Evolutionary conservation across 169 alveolate genomes (phyloP).

Genomic region (Plasmodium cynomolgi): DNA sequence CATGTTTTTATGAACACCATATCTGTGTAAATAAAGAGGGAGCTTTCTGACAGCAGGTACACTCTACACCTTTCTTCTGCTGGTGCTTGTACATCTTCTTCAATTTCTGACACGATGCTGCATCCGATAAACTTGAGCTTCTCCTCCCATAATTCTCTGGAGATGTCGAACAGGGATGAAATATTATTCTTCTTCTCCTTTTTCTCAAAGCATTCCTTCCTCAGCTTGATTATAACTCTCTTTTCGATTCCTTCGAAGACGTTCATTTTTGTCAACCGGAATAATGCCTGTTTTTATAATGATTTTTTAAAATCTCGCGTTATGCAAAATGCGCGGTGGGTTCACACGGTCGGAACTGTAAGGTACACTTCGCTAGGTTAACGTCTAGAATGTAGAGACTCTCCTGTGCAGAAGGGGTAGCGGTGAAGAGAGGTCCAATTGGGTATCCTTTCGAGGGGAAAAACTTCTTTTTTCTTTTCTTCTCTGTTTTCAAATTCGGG

Average conservation of each 20-base stretch:
- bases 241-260: slow-evolving; percentile 68
- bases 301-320: neutral
- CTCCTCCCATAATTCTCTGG: slow-evolving; percentile 36
- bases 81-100: slow-evolving; percentile 19
- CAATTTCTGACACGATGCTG: slow-evolving; percentile 41
- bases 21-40: slow-evolving; percentile 24
- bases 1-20: slow-evolving; percentile 50
- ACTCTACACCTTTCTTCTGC: slow-evolving; percentile 36
- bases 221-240: slow-evolving; percentile 32
- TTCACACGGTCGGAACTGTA: neutral
- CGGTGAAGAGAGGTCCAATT: neutral
- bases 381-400: neutral
- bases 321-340: neutral
- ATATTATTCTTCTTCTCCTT: neutral
- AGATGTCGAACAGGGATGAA: slow-evolving; percentile 31
- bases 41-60: slow-evolving; percentile 61
- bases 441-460: neutral
- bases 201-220: slow-evolving; percentile 1
- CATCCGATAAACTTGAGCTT: slow-evolving; percentile 43
- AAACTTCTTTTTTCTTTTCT: neutral
- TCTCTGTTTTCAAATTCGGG: neutral
- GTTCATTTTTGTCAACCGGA: slow-evolving; percentile 12
- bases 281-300: neutral
- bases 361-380: neutral
- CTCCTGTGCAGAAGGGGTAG: neutral